phyloP scores from a whole-genome alignment of 345 rosid genomes.

The Ceriops decandra region DNA sequence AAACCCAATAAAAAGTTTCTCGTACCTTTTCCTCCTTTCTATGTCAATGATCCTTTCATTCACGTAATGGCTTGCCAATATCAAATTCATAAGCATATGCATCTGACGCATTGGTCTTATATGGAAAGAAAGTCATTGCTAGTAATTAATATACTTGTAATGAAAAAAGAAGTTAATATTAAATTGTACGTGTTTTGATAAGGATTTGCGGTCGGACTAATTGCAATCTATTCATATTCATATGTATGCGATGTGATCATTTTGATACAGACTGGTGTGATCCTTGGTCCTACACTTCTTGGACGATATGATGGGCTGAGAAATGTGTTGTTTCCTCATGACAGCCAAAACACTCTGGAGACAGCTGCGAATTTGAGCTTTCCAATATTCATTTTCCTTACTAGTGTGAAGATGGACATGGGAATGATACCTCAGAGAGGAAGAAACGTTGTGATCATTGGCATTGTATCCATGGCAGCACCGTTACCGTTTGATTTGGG shows the following conservation, averaged over 20 bases:
- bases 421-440: slow-evolving; percentile 18
- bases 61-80: no score
- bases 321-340: slow-evolving; percentile 14
- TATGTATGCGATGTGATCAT: neutral
- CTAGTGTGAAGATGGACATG: slow-evolving; percentile 31
- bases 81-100: no score
- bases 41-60: no score
- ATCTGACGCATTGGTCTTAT: no score
- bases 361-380: slow-evolving; percentile 16
- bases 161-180: no score
- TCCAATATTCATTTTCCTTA: slow-evolving; percentile 26
- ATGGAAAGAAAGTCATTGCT: no score
- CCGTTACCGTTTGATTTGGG: neutral
- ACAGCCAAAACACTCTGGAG: slow-evolving; percentile 13
- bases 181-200: no score
- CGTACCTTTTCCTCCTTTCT: no score
- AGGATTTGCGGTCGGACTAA: no score
- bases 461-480: slow-evolving; percentile 7
- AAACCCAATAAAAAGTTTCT: no score
- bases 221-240: neutral
- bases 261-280: slow-evolving; percentile 28
- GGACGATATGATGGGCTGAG: slow-evolving; percentile 8
- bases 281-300: slow-evolving; percentile 31
- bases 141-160: no score
- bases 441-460: slow-evolving; percentile 18